Evolutionary conservation across 2,329 filamentous ascomycete species (phyloP).

Genomic region (Pseudogymnoascus sp.): DNA sequence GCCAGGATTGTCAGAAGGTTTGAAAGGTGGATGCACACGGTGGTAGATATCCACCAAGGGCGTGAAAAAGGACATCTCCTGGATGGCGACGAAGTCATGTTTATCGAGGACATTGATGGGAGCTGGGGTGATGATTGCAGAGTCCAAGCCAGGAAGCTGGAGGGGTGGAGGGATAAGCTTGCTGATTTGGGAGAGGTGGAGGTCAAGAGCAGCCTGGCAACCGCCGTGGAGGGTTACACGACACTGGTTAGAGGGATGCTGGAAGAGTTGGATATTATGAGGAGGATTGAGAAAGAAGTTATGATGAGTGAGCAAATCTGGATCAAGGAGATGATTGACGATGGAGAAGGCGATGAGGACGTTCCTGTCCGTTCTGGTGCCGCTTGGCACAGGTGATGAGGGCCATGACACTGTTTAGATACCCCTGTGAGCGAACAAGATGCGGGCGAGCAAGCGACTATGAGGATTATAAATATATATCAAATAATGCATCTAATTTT

Average conservation of each 20-base stretch:
- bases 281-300: constrained; percentile 50
- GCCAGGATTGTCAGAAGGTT: constrained; percentile 47
- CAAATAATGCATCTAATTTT: neutral
- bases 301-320: constrained; percentile 48
- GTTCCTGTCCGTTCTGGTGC: constrained; percentile 9
- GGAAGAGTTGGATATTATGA: constrained; percentile 54
- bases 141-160: constrained; percentile 44
- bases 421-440: constrained; percentile 4
- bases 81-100: constrained; percentile 33
- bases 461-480: constrained; percentile 1
- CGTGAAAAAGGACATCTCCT: constrained; percentile 26
- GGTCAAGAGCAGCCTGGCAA: constrained; percentile 34
- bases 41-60: constrained; percentile 39
- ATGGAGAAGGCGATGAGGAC: constrained; percentile 24
- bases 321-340: constrained; percentile 45
- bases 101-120: constrained; percentile 47
- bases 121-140: constrained; percentile 52
- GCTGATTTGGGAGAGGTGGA: constrained; percentile 33
- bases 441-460: neutral
- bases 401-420: constrained; percentile 3
- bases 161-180: constrained; percentile 44
- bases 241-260: constrained; percentile 50
- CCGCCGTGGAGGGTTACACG: constrained; percentile 40
- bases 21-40: constrained; percentile 47
- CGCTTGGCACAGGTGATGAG: neutral